Conservation (phyloP, 2,329 filamentous ascomycete genomes). For the Aspergillus pseudoterreus region DNA sequence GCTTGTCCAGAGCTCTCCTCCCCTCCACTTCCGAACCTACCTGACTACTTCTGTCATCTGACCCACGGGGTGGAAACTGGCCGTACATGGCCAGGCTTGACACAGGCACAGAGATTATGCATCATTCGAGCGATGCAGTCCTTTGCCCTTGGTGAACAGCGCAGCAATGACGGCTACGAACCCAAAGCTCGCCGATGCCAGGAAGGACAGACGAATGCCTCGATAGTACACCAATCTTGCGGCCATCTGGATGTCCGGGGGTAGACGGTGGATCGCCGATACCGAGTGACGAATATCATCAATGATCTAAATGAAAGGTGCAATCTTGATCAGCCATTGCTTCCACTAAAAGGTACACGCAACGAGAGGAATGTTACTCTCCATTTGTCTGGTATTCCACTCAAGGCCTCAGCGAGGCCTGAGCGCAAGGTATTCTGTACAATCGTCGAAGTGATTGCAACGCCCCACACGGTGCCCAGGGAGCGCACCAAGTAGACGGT, state of each 20-base stretch:
- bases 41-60: neutral
- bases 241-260: conserved; percentile 54
- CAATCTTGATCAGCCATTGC: conserved; percentile 24
- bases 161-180: conserved; percentile 48
- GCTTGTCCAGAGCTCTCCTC: neutral
- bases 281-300: conserved; percentile 61
- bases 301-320: conserved; percentile 47
- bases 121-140: conserved; percentile 12
- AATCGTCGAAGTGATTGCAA: conserved; percentile 60
- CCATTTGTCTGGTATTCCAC: conserved; percentile 55
- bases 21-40: neutral
- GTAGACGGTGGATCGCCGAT: conserved; percentile 52
- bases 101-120: neutral
- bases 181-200: conserved; percentile 52
- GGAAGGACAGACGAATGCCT: conserved; percentile 55
- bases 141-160: conserved; percentile 43
- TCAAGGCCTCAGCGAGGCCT: conserved; percentile 52
- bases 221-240: conserved; percentile 59
- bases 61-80: neutral
- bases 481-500: conserved; percentile 63
- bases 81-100: neutral
- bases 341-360: neutral
- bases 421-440: conserved; percentile 59
- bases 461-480: conserved; percentile 61
- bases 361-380: conserved; percentile 45